Conservation (phyloP, 805 yeast genomes). For the Candida cerambycidarum region DNA sequence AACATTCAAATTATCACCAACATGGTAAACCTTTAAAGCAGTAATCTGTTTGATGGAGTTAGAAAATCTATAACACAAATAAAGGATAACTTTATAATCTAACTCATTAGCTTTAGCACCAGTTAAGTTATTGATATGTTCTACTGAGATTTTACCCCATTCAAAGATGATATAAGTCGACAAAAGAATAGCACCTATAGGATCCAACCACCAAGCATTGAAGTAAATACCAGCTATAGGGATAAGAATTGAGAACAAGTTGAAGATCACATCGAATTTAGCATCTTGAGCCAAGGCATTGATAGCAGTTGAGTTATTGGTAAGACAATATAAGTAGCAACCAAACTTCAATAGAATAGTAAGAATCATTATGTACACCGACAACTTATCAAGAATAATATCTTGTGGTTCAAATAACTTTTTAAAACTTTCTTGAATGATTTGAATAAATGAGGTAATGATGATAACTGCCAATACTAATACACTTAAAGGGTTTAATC, state of each 20-base stretch:
- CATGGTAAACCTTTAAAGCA: slow-evolving; percentile 69
- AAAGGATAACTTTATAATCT: slow-evolving; percentile 66
- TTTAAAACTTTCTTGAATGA: slow-evolving; percentile 61
- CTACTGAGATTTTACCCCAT: slow-evolving; percentile 66
- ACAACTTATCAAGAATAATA: slow-evolving; percentile 28
- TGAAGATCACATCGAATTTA: slow-evolving; percentile 72
- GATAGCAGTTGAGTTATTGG: slow-evolving; percentile 62
- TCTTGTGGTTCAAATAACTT: slow-evolving; percentile 34
- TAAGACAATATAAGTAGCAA: slow-evolving; percentile 65
- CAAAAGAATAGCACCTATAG: slow-evolving; percentile 66
- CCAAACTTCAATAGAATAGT: slow-evolving; percentile 61
- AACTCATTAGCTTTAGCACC: slow-evolving; percentile 66
- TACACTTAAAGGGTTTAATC: slow-evolving; percentile 78
- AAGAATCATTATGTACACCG: slow-evolving; percentile 55
- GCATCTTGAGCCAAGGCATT: slow-evolving; percentile 85
- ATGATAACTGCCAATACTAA: slow-evolving; percentile 71
- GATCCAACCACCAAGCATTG: slow-evolving; percentile 69
- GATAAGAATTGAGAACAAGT: slow-evolving; percentile 66
- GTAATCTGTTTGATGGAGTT: slow-evolving; percentile 64
- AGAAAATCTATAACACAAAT: slow-evolving; percentile 68
- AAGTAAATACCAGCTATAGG: slow-evolving; percentile 54
- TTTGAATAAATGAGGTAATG: slow-evolving; percentile 69
- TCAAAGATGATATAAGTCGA: slow-evolving; percentile 61
- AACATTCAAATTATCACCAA: slow-evolving; percentile 73
- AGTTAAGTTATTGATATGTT: slow-evolving; percentile 71